Evolutionary conservation across 139 green algal genomes (phyloP).

Genomic region (Asterochloris sp.): DNA sequence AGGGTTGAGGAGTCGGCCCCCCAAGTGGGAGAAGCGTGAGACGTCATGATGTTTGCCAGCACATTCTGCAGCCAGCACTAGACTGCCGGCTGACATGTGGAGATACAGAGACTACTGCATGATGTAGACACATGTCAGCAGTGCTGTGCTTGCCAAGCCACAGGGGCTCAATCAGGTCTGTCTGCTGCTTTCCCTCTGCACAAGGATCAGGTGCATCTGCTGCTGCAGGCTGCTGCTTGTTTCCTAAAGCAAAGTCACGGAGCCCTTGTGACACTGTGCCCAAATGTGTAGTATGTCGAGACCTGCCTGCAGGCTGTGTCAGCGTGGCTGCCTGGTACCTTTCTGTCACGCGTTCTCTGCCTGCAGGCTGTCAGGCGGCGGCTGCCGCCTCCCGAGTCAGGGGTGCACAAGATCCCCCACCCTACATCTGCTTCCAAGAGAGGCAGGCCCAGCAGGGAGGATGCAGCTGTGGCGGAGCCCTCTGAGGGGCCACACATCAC

Average conservation of each 20-base stretch:
- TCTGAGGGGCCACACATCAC: conserved; percentile 12
- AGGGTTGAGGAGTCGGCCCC: not conserved
- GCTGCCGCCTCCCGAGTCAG: conserved; percentile 47
- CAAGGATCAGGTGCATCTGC: too few species aligned
- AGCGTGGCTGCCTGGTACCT: not conserved
- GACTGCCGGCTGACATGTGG: not conserved
- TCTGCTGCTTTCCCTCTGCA: too few species aligned
- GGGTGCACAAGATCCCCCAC: not conserved
- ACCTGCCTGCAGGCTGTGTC: too few species aligned
- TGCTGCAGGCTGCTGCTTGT: too few species aligned
- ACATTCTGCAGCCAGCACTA: not conserved
- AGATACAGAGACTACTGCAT: too few species aligned
- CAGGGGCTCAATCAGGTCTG: too few species aligned
- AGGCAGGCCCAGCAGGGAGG: conserved; percentile 25
- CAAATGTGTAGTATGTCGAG: too few species aligned
- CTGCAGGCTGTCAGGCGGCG: conserved; percentile 41
- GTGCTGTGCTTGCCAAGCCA: too few species aligned
- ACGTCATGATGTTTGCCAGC: not conserved
- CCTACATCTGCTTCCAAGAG: not conserved
- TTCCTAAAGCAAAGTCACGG: too few species aligned
- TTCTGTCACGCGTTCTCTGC: not conserved
- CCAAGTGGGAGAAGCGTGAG: not conserved
- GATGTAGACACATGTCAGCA: too few species aligned
- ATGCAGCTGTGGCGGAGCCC: conserved; percentile 25
- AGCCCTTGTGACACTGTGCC: too few species aligned